Evolutionary conservation across 768 basidiomycete species (phyloP).

Genomic region (Kwoniella sp.): DNA sequence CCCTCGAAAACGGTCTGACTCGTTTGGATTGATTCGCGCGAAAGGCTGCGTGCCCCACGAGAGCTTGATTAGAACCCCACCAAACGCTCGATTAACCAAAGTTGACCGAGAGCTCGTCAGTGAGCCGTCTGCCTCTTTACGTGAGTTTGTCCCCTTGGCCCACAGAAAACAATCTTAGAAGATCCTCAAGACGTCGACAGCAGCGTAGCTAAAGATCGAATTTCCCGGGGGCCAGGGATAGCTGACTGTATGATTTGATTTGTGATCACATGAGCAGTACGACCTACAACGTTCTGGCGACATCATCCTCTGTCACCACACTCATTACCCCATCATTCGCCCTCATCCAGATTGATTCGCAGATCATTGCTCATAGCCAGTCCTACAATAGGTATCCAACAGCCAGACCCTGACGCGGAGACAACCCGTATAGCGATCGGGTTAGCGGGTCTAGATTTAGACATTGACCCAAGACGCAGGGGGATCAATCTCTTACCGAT

Average conservation of each 20-base stretch:
- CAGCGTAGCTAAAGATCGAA: no score
- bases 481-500: slow-evolving; percentile 10
- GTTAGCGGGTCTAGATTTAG: slow-evolving; percentile 18
- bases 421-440: slow-evolving; percentile 22
- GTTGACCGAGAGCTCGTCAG: background rate
- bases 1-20: slow-evolving; percentile 2
- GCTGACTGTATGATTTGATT: background rate
- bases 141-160: slow-evolving; percentile 9
- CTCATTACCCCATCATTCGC: slow-evolving; percentile 17
- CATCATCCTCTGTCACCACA: slow-evolving; percentile 26
- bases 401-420: slow-evolving; percentile 26
- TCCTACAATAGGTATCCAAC: slow-evolving; percentile 17
- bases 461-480: slow-evolving; percentile 9
- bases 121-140: slow-evolving; percentile 12
- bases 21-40: background rate
- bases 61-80: slow-evolving; percentile 8
- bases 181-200: background rate
- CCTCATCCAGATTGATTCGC: slow-evolving; percentile 19
- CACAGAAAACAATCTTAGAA: background rate
- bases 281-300: slow-evolving; percentile 28
- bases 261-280: slow-evolving; percentile 8
- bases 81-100: slow-evolving; percentile 6
- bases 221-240: no score
- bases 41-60: background rate
- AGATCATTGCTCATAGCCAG: slow-evolving; percentile 22